Base-by-base conservation (phyloP, 1,139 yeast genomes). In the Candida pseudoviswanathii region DNA sequence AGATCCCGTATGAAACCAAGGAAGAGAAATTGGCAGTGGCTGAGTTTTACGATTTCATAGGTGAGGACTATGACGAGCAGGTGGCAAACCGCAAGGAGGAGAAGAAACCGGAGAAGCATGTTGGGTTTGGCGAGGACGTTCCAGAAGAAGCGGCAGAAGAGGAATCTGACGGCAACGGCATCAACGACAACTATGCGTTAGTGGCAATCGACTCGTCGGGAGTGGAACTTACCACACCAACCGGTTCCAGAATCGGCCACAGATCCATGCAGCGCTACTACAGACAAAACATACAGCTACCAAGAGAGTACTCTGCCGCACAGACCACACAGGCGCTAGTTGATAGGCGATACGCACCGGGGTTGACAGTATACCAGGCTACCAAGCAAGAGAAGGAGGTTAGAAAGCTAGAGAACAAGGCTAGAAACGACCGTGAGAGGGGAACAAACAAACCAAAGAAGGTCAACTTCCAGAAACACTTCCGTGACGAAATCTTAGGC, bases 161-260 rank as follows among this genome's bases (percentile, higher is more conserved):
- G 24, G 64, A 62, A 33, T 58, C 58, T 44, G 81, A 76, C 40
- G 77, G 71, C 33, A 49, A 56, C 32, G 62, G 50, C 16, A 49
- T 52, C 44, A 61, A 64, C 41, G 61, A 60, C 37, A 67, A 69
- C 39, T 72, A 71, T 52, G 59, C 75, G 1, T 56, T 64, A 33
- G 80, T 73, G 2, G 63, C 57, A 10, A 55, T 77, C n/a, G 78
- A 75, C 54, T 57, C 62, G 5, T 59, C 71, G 3, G 80, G 80
- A 1, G 75, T 71, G 1, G 78, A 73, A 45, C 55, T 77, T 45
- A 62, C 68, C 1, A 68, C 80, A 39, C 82, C 84, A 0, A 67
- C 77, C n/a, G 85, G 85, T 0, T 61, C 73, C 6, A 67, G 68
- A 45, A 64, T 80, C 3, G 82, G 82, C 0, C 83, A 80, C 58